phyloP scores from a whole-genome alignment of 192 early-diverging fungal genomes.

The Thamnidium elegans region DNA sequence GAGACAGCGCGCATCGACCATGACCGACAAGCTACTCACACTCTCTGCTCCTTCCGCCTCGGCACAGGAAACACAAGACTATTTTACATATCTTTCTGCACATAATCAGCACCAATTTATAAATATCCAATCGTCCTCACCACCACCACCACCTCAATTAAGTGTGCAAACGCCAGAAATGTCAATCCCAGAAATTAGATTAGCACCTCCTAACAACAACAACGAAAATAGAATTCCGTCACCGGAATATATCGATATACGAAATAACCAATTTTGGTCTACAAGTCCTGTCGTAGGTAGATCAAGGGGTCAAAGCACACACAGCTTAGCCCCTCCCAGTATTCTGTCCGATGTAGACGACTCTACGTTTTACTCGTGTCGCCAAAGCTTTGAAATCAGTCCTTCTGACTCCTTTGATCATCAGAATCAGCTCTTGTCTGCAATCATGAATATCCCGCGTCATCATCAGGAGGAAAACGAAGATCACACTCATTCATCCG shows the following conservation, averaged over 20 bases:
- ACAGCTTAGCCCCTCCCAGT: conserved; percentile 7
- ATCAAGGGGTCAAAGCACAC: conserved; percentile 8
- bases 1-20: conserved; percentile 11
- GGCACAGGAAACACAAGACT: not conserved
- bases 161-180: conserved; percentile 5
- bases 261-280: too few relatives aligned
- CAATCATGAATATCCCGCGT: not conserved
- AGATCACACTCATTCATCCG: not conserved
- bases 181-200: conserved; percentile 19
- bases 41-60: not conserved
- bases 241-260: not conserved
- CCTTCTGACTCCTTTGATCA: conserved; percentile 4
- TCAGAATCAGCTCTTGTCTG: too few relatives aligned
- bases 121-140: not conserved
- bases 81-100: conserved; percentile 14
- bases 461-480: not conserved
- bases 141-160: conserved; percentile 5
- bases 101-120: not conserved
- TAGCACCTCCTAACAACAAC: conserved; percentile 15
- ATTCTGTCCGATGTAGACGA: conserved; percentile 1
- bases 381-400: conserved; percentile 11
- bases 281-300: not conserved
- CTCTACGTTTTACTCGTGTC: conserved; percentile 2
- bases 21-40: conserved; percentile 8
- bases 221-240: not conserved